Evolutionary conservation across 768 basidiomycete species (phyloP).

Genomic region (Lepiota venenata): DNA sequence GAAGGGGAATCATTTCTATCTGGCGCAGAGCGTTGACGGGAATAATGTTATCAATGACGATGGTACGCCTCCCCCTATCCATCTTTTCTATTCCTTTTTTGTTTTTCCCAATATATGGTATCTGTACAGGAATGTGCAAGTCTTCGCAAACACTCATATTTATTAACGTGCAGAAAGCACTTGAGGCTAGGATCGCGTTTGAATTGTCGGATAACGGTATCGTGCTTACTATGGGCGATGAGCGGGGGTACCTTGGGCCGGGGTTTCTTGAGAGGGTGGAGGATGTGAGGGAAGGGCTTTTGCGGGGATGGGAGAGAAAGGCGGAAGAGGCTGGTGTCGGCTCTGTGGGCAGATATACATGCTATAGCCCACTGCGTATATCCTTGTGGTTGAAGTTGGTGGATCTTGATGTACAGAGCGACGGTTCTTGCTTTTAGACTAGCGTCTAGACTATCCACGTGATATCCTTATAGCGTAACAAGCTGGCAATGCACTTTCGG

Average conservation of each 20-base stretch:
- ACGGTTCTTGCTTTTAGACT: no score
- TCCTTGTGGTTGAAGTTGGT: no score
- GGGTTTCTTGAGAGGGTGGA: conserved; percentile 73
- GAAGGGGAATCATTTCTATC: conserved; percentile 89
- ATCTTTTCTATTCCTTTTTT: not conserved
- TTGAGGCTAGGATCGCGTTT: conserved; percentile 68
- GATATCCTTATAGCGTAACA: no score
- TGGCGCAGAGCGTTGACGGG: conserved; percentile 75
- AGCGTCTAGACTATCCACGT: no score
- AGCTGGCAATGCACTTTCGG: no score
- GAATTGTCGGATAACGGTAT: conserved; percentile 86
- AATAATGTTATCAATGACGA: conserved; percentile 71
- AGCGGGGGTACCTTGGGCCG: conserved; percentile 53
- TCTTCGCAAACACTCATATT: conserved; percentile 80
- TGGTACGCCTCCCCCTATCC: conserved; percentile 44
- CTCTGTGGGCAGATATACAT: no score
- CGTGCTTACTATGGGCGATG: conserved; percentile 81
- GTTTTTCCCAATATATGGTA: not conserved
- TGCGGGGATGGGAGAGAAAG: conserved; percentile 31
- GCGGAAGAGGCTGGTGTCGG: conserved; percentile 11
- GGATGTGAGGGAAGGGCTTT: conserved; percentile 31
- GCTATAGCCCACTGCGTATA: no score
- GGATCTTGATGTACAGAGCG: no score
- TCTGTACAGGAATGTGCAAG: conserved; percentile 68
- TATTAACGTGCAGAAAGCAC: conserved; percentile 68